Percentiles rank a stretch among this genome's conserved stretches.
Conservation (phyloP, 768 basidiomycete species). For the Gloeopeniophorella convolvens region DNA sequence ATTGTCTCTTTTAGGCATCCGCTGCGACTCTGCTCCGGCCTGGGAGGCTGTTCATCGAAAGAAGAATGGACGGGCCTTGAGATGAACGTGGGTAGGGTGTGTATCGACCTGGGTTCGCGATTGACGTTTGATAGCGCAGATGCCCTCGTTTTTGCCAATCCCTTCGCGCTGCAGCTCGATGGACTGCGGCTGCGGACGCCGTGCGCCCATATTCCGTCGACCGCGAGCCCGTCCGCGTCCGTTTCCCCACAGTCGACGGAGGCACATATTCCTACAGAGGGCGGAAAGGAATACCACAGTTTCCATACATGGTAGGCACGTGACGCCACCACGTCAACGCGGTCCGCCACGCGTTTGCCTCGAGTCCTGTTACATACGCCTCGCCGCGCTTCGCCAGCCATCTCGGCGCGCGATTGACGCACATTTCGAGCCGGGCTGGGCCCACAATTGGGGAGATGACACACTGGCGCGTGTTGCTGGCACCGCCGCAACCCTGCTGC, state of each 20-base stretch:
- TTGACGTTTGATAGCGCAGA: not conserved
- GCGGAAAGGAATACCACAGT: no score
- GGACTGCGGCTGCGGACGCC: not conserved
- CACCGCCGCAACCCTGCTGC: conserved; percentile 2
- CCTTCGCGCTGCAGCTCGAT: not conserved
- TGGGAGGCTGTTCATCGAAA: not conserved
- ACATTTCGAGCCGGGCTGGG: not conserved
- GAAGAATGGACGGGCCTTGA: not conserved
- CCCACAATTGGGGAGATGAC: not conserved
- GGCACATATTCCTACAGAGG: no score
- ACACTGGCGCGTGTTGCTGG: not conserved
- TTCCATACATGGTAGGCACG: no score
- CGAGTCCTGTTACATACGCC: no score
- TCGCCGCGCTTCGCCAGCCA: no score
- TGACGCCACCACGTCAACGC: no score
- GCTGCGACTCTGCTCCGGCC: no score
- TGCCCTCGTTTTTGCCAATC: no score
- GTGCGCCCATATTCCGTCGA: not conserved
- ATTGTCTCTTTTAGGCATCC: no score
- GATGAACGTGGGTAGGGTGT: not conserved
- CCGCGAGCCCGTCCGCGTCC: not conserved
- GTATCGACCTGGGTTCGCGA: not conserved
- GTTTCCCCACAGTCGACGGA: not conserved
- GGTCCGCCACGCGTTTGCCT: no score
- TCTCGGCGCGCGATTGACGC: not conserved